A percentile compares a stretch with the other conserved stretches of the same genome.
Conservation (phyloP, 306 rosid genomes). For the Vachellia collinsii region DNA sequence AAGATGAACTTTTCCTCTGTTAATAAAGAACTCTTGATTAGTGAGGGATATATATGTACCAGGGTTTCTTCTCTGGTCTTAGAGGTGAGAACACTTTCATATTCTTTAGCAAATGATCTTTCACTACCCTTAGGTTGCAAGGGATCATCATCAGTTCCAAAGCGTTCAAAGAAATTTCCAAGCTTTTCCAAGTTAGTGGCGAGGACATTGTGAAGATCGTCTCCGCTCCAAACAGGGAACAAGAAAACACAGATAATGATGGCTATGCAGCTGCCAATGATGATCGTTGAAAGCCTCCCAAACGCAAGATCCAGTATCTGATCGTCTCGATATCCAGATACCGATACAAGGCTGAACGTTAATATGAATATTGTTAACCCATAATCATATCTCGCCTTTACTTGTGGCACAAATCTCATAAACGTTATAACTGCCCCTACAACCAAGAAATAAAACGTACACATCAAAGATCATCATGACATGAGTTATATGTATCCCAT, state of each 20-base stretch:
- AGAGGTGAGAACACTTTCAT: conserved; percentile 42
- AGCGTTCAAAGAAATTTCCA: conserved; percentile 47
- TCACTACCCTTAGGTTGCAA: not conserved
- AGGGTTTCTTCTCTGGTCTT: conserved; percentile 41
- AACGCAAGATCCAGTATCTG: conserved; percentile 44
- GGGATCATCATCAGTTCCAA: conserved; percentile 17
- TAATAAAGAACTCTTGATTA: not conserved
- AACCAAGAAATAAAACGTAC: not conserved
- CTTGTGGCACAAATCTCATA: conserved; percentile 52
- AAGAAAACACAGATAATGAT: conserved; percentile 49
- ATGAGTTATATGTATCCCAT: not conserved
- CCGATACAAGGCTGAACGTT: conserved; percentile 53
- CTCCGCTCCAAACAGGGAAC: conserved; percentile 68
- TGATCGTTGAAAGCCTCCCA: conserved; percentile 49
- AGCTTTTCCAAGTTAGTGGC: conserved; percentile 55
- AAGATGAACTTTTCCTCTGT: not conserved
- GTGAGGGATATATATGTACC: conserved; percentile 27
- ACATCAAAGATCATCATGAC: not conserved
- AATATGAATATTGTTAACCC: conserved; percentile 58
- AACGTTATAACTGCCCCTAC: conserved; percentile 43
- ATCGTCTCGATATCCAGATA: conserved; percentile 53
- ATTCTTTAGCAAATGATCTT: conserved; percentile 34
- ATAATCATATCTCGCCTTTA: conserved; percentile 64
- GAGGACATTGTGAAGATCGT: conserved; percentile 58
- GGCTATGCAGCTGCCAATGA: conserved; percentile 51